Percentiles rank a stretch among this genome's conserved stretches.
These are phyloP conservation scores for Suillus weaverae DNA, from an alignment of 768 basidiomycete species.

Conservation along the genomic window DNA sequence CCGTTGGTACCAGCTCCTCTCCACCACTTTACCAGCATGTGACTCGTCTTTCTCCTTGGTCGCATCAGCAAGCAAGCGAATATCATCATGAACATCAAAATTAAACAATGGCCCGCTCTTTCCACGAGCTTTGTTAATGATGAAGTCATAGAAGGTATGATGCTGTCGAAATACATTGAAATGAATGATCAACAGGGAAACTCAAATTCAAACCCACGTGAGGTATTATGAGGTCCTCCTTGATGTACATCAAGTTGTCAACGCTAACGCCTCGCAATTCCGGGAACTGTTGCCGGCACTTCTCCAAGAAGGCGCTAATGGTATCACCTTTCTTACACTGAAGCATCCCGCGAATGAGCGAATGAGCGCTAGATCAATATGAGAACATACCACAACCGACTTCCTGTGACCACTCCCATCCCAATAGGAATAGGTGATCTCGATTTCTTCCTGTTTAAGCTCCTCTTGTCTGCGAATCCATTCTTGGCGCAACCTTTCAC, in stretches of 20 bases:
- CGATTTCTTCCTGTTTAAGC: slow-evolving; percentile 73
- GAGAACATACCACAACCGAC: slow-evolving; percentile 71
- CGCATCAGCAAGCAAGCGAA: slow-evolving; percentile 90
- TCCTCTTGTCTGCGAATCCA: slow-evolving; percentile 79
- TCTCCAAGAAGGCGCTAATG: slow-evolving; percentile 84
- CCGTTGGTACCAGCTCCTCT: slow-evolving; percentile 91
- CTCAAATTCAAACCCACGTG: slow-evolving; percentile 55
- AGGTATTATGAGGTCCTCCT: slow-evolving; percentile 98
- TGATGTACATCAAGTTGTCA: slow-evolving; percentile 99
- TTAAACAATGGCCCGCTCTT: slow-evolving; percentile 98
- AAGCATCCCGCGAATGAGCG: slow-evolving; percentile 6
- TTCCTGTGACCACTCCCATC: slow-evolving; percentile 97
- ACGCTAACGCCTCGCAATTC: slow-evolving; percentile 87
- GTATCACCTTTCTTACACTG: slow-evolving; percentile 98
- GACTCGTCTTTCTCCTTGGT: slow-evolving; percentile 98
- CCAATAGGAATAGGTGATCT: slow-evolving; percentile 97
- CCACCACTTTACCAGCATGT: slow-evolving; percentile 98
- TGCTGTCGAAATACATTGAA: slow-evolving; percentile 54
- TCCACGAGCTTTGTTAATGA: slow-evolving; percentile 96
- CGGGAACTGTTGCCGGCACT: slow-evolving; percentile 89
- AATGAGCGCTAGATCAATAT: background rate
- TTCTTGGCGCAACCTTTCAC: slow-evolving; percentile 86
- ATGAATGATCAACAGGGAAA: slow-evolving; percentile 2
- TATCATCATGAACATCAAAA: slow-evolving; percentile 99
- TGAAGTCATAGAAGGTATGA: slow-evolving; percentile 98